Evolutionary conservation across 1,139 yeast genomes (phyloP), one percentile per base, ranked within the genome.

Genomic region (Torulaspora globosa): DNA sequence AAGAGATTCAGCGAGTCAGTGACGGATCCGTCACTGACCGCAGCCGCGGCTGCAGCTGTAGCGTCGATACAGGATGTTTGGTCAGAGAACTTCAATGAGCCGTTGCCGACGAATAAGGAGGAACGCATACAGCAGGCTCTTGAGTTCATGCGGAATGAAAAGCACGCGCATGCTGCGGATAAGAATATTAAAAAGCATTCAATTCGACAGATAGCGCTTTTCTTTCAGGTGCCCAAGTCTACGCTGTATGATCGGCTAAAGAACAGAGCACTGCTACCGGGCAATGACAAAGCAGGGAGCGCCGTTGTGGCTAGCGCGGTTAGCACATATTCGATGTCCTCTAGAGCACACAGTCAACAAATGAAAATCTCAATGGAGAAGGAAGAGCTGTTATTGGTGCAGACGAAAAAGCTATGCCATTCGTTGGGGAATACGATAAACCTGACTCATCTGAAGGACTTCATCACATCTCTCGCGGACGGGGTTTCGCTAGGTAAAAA

Each of bases 151-250:
- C 39, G 45, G 11, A 38, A 36, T 18, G 55, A 49, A 38, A 48
- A 49, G 26, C 41, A 41, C n/a, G 51, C 49, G 11, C 43, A 35
- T 26, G 41, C 27, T 8, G 38, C 40, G 12, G 50, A 51, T 30
- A 42, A 42, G 23, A 48, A 46, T 9, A 44, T 52, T 14, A 48
- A 48, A 28, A 56, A 55, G 27, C 57, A 55, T 37, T 57, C 62
- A 6, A 46, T 51, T 23, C 51, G 61, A 35, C 60, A 57, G 43
- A 54, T 57, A 19, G 59, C 61, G 1, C 35, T 55, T 36, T 54
- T 51, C 44, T 58, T 57, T 36, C 54, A 55, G 32, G 54, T 57
- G 8, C 60, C 62, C 2, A 58, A 58, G 39, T 57, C 61, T 2
- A 58, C 61, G 9, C 41, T 58, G 24, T 56, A 57, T 38, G 61